Evolutionary conservation across 78 protist genomes (phyloP), one percentile per base, ranked within the genome.

Genomic region (Cavenderia fasciculata): DNA sequence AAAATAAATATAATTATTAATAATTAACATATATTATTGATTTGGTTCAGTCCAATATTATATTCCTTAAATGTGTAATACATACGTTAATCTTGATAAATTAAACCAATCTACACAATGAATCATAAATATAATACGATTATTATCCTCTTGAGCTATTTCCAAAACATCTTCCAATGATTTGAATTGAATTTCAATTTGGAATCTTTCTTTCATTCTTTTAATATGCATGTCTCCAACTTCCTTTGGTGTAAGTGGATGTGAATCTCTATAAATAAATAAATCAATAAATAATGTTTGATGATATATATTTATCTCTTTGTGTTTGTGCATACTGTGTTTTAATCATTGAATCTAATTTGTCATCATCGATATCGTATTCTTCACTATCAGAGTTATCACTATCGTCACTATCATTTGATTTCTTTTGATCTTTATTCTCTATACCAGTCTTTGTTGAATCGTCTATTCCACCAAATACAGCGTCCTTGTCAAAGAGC

Each of bases 91-190:
- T 44, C 90, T 66, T 18, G 63, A 27, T 3, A 66, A 23, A 29
- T 40, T 23, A 36, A 52, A 68, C 90, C 90, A 82, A 68, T 68
- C 78, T 8, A 82, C 90, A 82, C 76, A 65, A 68, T 56, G 23
- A 19, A 82, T 44, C 8, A 82, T 69, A 56, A 82, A 82, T 10
- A 82, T 65, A 8, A 82, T 7, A 82, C 68, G 90, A 33, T 41
- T 47, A 12, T 71, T 56, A 69, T 82, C 90, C 11, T 82, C 90
- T 34, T 82, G 76, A 10, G 90, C 90, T 18, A 41, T 19, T 14
- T 82, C 66, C 33, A 82, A 44, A 4, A 70, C 69, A 11, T 82
- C 71, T 10, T 33, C 5, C 2, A 68, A 23, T 25, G 90, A 2
- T 8, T 76, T 54, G 61, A 66, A 82, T 11, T 77, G n/a, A 11